A percentile compares a stretch with the other conserved stretches of the same genome.
These are phyloP conservation scores for Boletellus ananas DNA, from an alignment of 768 basidiomycete species.

Conservation along the genomic window DNA sequence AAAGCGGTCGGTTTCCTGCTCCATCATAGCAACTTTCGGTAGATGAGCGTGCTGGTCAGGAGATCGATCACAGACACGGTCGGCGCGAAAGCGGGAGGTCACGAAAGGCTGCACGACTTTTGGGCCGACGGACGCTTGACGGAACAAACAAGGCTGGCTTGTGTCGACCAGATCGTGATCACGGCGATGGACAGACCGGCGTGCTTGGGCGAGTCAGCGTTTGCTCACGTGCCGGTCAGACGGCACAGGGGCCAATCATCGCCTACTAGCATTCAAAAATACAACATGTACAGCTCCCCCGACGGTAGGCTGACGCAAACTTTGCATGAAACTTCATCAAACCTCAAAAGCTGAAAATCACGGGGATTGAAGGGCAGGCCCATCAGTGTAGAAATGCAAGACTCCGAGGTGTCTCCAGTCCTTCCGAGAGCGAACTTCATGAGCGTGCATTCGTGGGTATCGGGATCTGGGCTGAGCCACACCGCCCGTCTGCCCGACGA, in stretches of 20 bases:
- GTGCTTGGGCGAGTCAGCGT: constrained; percentile 6
- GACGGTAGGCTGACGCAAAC: constrained; percentile 49
- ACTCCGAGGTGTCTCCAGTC: constrained; percentile 1
- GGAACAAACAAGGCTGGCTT: neutral
- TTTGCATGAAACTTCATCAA: constrained; percentile 54
- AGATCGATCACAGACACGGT: constrained; percentile 12
- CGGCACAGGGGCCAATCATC: constrained; percentile 15
- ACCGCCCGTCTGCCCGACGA: constrained; percentile 19
- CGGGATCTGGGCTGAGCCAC: constrained; percentile 12
- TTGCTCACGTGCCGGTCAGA: constrained; percentile 24
- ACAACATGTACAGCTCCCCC: constrained; percentile 50
- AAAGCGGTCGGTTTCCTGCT: constrained; percentile 70
- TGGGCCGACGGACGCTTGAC: constrained; percentile 2
- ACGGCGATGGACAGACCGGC: no score
- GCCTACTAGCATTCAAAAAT: constrained; percentile 17
- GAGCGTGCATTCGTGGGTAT: constrained; percentile 40
- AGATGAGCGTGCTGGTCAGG: constrained; percentile 15
- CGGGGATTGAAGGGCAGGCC: constrained; percentile 50
- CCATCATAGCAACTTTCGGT: constrained; percentile 43
- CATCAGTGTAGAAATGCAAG: constrained; percentile 34
- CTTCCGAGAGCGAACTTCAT: constrained; percentile 46
- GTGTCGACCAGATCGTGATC: constrained; percentile 1
- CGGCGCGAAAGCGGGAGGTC: neutral
- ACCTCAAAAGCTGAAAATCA: constrained; percentile 43
- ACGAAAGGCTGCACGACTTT: neutral